Evolutionary conservation across 2,329 filamentous ascomycete genomes (phyloP), one percentile per base, ranked within the genome.

Genomic region (Paecilomyces niveus): DNA sequence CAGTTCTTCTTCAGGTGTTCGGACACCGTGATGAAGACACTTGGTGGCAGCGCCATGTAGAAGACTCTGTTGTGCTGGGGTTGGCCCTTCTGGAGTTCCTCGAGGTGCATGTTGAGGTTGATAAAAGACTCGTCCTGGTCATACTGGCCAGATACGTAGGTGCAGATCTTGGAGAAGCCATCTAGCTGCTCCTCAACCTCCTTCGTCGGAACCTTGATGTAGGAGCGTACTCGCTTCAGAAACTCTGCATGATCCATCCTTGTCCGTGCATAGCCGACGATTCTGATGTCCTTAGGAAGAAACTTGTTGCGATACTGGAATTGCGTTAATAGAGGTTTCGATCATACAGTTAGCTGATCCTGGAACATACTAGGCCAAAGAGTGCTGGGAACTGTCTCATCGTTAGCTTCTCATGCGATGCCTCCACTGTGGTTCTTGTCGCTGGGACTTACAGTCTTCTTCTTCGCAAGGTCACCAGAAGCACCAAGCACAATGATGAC

Each of bases 181-280:
- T 94, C 86, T 60, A 99, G 83, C 76, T 97, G 92, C 78, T 96
- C 89, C 81, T 99, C 92, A 67, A 95, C 87, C 69, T 97, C 94
- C 82, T 96, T 96, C 67, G 93, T 97, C 15, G 94, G 94, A 15
- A 92, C 94, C 85, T 99, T 97, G 82, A 99, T 99, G 81, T 97
- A 95, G 61, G 92, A 96, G 80, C 89, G 93, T 78, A 99, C 92
- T 67, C 94, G 86, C 79, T 88, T 90, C 73, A 97, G 84, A 81
- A 90, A 97, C 77, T 99, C 94, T 64, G 91, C 87, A 71, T 93
- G 92, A 80, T 97, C 92, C 94, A 99, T 99, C 83, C 97, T 97
- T 68, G 94, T 99, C 74, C 94, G 88, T 70, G 94, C 94, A 90
- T 99, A 99, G 81, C 94, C 94, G 70, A 99, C 87, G 74, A 99